Conservation (phyloP, 2,329 filamentous ascomycete genomes). For the Byssothecium circinans region DNA sequence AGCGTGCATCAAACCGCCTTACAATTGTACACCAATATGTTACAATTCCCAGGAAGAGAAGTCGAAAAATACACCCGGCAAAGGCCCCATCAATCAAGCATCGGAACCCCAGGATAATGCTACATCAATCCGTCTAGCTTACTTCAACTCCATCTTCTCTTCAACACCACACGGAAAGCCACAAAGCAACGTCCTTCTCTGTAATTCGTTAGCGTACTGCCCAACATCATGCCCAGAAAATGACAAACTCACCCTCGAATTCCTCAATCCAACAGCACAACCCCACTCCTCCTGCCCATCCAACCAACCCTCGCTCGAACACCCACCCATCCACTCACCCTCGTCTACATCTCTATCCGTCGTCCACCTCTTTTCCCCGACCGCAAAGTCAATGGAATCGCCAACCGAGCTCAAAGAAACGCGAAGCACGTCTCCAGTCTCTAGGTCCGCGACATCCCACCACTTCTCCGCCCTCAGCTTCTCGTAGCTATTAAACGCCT, state of each 20-base stretch:
- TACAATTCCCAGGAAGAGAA: too few species aligned
- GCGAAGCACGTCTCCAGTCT: not conserved
- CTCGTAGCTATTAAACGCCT: slow-evolving; percentile 8
- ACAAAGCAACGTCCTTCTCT: slow-evolving; percentile 1
- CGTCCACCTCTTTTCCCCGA: slow-evolving; percentile 2
- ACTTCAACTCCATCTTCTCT: slow-evolving; percentile 1
- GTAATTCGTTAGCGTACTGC: not conserved
- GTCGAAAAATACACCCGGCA: too few species aligned
- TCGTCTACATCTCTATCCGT: not conserved
- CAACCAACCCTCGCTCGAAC: slow-evolving; percentile 3
- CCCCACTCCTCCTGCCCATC: slow-evolving; percentile 5
- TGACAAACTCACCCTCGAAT: not conserved
- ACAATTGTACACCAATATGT: too few species aligned
- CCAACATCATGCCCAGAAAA: not conserved
- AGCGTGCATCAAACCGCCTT: too few species aligned
- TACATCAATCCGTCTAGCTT: not conserved
- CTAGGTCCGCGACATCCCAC: slow-evolving; percentile 1
- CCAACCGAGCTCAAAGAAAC: not conserved
- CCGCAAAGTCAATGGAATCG: slow-evolving; percentile 1
- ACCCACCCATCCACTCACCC: slow-evolving; percentile 4
- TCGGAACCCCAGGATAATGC: too few species aligned
- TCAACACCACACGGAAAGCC: not conserved
- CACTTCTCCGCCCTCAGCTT: not conserved
- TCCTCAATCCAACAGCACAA: not conserved
- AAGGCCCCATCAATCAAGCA: too few species aligned